Base-by-base conservation (phyloP, 2,329 filamentous ascomycete genomes). In the Dothideomycetidae sp. region DNA sequence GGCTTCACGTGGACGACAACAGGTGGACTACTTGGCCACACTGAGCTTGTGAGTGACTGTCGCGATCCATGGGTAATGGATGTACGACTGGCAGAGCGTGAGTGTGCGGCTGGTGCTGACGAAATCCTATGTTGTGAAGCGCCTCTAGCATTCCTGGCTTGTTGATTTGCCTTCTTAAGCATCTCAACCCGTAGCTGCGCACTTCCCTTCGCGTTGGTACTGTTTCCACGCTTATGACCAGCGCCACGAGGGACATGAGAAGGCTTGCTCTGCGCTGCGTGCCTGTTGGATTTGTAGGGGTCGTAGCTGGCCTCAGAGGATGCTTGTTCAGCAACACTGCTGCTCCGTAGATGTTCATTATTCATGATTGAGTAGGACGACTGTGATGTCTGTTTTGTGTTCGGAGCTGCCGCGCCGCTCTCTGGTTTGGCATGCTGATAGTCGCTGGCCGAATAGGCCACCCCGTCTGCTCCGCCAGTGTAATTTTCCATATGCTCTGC, bases 401-500 rank as follows among this genome's bases (percentile, higher is more conserved):
- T 37, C 3, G 60, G 57, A 31, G 62, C 52, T 26, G 56, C 39
- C 33, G 59, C 53, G 5, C 43, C 38, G 10, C 50, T 42, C 5
- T 48, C 49, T n/a, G 53, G 50, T 10, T 48, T 48, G 37, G 81
- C 70, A 50, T 92, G 84, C 50, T 94, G 88, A 49, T 92, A 90
- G 52, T 96, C 88, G 57, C 85, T 93, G 39, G 78, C 71, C 1
- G 88, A 93, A 53, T 90, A 81, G n/a, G 73, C 73, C 39, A 94
- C 56, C 21, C 54, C 53, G 37, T 62, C 63, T 14, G 81, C 72
- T 18, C 77, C 75, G 42, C 79, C 79, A 38, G 67, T 61, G 52
- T 90, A 96, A 52, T 93, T 82, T 54, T 96, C 86, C 2, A 93
- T 59, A 48, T 90, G 78, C 44, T 83, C 76, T 45, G 93, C 77